Conservation (phyloP, 176 grass and related monocot genomes). For the Saccharum spontaneum region DNA sequence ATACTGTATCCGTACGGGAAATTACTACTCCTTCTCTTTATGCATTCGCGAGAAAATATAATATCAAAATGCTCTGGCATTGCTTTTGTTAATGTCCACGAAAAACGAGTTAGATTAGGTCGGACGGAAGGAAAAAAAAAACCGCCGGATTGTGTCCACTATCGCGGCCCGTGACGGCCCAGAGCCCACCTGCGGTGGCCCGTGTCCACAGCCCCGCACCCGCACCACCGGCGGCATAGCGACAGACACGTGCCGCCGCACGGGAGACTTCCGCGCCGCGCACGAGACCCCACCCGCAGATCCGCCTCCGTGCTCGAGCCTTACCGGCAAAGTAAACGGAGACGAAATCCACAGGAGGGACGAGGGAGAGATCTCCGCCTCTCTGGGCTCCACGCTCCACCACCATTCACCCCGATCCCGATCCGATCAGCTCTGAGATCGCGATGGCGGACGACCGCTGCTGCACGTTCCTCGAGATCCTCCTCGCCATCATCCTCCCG, state of each 20-base stretch:
- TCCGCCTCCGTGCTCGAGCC: background rate
- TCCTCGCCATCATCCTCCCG: slow-evolving; percentile 80
- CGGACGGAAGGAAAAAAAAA: no score
- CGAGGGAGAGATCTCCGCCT: background rate
- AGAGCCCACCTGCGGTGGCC: background rate
- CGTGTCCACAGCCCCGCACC: background rate
- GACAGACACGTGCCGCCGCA: no score
- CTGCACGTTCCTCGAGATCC: slow-evolving; percentile 82
- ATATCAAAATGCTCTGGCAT: background rate
- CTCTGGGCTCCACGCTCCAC: background rate
- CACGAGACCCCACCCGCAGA: no score
- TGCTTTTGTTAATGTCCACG: background rate
- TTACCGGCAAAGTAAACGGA: background rate
- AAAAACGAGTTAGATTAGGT: background rate
- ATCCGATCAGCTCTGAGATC: background rate
- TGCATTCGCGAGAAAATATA: no score
- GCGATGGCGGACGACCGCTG: slow-evolving; percentile 55
- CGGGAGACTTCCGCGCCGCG: no score
- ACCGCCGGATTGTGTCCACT: no score
- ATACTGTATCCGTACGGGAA: no score
- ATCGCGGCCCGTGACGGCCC: no score
- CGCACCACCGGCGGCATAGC: no score
- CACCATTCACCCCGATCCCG: background rate
- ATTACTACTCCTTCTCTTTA: no score
- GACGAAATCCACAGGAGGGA: background rate